These are phyloP conservation scores for Cercophora newfieldiana DNA, from an alignment of 495 filamentous ascomycete genomes.

Conservation along the genomic window DNA sequence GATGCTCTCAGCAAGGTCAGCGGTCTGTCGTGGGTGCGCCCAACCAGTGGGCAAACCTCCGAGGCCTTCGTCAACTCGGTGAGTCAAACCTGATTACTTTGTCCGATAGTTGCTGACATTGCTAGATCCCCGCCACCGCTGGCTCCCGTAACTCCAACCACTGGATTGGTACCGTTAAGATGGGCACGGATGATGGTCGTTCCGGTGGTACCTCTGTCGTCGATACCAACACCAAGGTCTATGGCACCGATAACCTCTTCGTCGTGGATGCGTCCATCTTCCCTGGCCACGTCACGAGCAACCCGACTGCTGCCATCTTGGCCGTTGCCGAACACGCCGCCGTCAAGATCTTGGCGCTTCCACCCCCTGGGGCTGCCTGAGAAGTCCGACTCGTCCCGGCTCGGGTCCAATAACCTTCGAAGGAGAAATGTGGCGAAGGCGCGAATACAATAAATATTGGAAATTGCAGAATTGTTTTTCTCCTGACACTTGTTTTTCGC, in stretches of 20 bases:
- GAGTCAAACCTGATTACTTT: not conserved
- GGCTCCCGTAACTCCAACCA: constrained; percentile 61
- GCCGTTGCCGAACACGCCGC: constrained; percentile 56
- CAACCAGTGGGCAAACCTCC: constrained; percentile 49
- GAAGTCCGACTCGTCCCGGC: too few relatives aligned
- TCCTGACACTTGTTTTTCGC: too few relatives aligned
- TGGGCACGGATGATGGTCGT: constrained; percentile 66
- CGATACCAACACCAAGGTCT: constrained; percentile 67
- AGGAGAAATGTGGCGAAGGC: not conserved
- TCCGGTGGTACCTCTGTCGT: constrained; percentile 62
- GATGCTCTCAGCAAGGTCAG: constrained; percentile 50
- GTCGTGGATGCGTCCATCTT: constrained; percentile 64
- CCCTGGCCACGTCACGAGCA: constrained; percentile 57
- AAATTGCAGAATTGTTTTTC: too few relatives aligned
- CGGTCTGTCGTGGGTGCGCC: constrained; percentile 52
- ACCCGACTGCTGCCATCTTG: constrained; percentile 59
- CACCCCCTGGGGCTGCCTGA: not conserved
- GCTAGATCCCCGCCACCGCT: constrained; percentile 43
- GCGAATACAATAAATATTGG: not conserved
- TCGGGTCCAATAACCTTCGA: too few relatives aligned
- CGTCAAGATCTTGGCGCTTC: constrained; percentile 31
- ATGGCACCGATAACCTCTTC: constrained; percentile 68
- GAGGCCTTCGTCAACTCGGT: constrained; percentile 50
- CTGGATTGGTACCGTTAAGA: constrained; percentile 61
- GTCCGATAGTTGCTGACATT: not conserved